Evolutionary conservation across 2,329 filamentous ascomycete species (phyloP), one percentile per base, ranked within the genome.

Genomic region (Phialemoniopsis sp.): DNA sequence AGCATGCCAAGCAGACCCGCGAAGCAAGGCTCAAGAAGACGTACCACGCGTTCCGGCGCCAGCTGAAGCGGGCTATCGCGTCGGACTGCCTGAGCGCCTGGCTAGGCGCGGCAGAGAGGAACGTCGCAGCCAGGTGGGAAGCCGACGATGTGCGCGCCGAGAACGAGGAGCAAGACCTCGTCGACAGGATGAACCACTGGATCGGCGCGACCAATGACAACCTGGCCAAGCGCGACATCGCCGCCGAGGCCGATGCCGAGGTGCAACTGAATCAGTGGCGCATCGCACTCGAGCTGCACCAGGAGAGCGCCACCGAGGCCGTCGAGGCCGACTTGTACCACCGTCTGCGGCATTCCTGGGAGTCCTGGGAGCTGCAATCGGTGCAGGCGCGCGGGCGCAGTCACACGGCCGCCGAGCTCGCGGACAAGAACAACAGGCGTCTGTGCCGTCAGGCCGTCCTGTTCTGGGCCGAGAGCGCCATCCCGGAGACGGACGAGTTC

Each of bases 351-450:
- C 39, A 34, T n/a, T 32, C 38, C 18, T 46, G 44, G 38, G 43
- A 44, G 34, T 43, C 41, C 37, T 52, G 50, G 50, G 48, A 52
- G 36, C 44, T 52, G 34, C 43, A 50, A 38, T 43, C 46, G 18
- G 46, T 52, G n/a, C 49, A 51, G 44, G 40, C 42, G 3, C 21
- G 43, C 15, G 48, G 46, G 2, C 35, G 40, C 1, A 17, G 36
- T 14, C 45, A 48, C 43, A 49, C 48, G 29, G 44, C 48, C 2
- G 29, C 39, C 2, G 46, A 43, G n/a, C 44, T 53, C 34, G 45
- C 36, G 14, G 45, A 44, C 17, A 51, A 53, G 43, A 46, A 48
- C 34, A 41, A 44, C 10, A 45, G 41, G 10, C 44, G 44, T 10
- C 42, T 42, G 18, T 32, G 36, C 15, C 36, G 47, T 5, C 48